Evolutionary conservation across 176 grass and related monocot species (phyloP), one percentile per base, ranked within the genome.

Genomic region (Oryza officinalis): DNA sequence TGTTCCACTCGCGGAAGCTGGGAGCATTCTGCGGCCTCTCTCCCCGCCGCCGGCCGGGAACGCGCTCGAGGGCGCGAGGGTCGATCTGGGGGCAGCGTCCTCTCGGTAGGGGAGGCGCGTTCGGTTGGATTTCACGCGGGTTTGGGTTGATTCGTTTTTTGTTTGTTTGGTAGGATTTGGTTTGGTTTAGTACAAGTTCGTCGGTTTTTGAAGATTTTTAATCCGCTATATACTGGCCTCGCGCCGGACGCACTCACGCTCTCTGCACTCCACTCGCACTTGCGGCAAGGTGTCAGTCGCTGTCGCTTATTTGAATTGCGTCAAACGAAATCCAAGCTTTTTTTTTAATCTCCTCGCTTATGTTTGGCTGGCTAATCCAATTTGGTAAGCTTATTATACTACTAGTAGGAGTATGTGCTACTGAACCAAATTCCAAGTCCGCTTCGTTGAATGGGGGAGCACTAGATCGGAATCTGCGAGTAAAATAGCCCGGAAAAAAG

Each of bases 361-460:
- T 90, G 88, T 74, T 73, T 27, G 63, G 61, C 74, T 15, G 67
- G 84, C 88, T 90, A 90, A 86, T 86, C 74, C 84, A 74, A 63
- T 40, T 47, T 17, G 28, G 20, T 15, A 43, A 83, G 69, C 37
- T 63, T 61, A 61, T 4, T 61, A 8, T 54, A 54, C 17, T 38
- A 38, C 37, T 66, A 35, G 33, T 35, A 33, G 33, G 33, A 5
- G 33, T 35, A 6, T 10, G 67, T 86, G 88, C 79, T 6, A 40
- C 7, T 61, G 49, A 50, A 11, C 84, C 88, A 63, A 79, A 90
- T 31, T 79, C 68, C 46, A 83, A 3, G 40, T 3, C 66, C 3
- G 15, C 47, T 45, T 49, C 11, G 15, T 90, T n/a, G 47, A 50
- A 76, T 22, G 27, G 63, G 50, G n/a, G 37, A 30, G 30, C 66